These are phyloP conservation scores for Euphorbia pulcherrima DNA, from an alignment of 345 rosid species.

Conservation along the genomic window DNA sequence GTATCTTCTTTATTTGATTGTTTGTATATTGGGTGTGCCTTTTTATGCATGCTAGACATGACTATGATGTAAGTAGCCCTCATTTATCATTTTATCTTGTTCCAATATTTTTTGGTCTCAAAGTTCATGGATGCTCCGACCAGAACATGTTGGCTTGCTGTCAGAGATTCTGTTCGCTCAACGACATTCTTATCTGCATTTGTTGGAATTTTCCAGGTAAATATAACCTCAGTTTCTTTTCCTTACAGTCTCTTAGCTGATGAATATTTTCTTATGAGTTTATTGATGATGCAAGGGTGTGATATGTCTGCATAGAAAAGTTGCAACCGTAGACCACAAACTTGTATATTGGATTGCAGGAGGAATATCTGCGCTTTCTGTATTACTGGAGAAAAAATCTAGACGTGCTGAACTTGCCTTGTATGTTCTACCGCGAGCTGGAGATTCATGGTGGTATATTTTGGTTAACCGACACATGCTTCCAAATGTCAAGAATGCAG, in stretches of 20 bases:
- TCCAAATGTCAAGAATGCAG: slow-evolving; percentile 82
- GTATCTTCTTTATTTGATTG: background rate
- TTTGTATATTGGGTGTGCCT: background rate
- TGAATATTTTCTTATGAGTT: slow-evolving; percentile 19
- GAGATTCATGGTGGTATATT: slow-evolving; percentile 94
- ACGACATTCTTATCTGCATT: slow-evolving; percentile 94
- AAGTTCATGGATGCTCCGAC: slow-evolving; percentile 93
- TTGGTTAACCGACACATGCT: slow-evolving; percentile 76
- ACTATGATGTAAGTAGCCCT: background rate
- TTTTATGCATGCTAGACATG: background rate
- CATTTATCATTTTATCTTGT: slow-evolving; percentile 5
- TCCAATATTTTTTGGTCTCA: slow-evolving; percentile 23
- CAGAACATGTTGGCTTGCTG: slow-evolving; percentile 77
- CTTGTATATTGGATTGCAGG: slow-evolving; percentile 92
- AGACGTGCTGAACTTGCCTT: slow-evolving; percentile 94
- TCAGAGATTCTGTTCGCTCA: slow-evolving; percentile 84
- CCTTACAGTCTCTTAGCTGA: slow-evolving; percentile 2
- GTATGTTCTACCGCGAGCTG: slow-evolving; percentile 96
- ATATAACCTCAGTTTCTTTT: slow-evolving; percentile 14
- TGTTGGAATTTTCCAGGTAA: slow-evolving; percentile 97
- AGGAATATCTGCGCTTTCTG: slow-evolving; percentile 85
- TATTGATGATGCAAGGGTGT: slow-evolving; percentile 52
- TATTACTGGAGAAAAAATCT: slow-evolving; percentile 83
- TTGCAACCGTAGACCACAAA: slow-evolving; percentile 85
- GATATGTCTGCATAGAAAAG: slow-evolving; percentile 87